Percentiles rank a stretch among this genome's conserved stretches.
Evolutionary conservation across 345 rosid species (phyloP).

Genomic region (Pseudoturritis turrita): DNA sequence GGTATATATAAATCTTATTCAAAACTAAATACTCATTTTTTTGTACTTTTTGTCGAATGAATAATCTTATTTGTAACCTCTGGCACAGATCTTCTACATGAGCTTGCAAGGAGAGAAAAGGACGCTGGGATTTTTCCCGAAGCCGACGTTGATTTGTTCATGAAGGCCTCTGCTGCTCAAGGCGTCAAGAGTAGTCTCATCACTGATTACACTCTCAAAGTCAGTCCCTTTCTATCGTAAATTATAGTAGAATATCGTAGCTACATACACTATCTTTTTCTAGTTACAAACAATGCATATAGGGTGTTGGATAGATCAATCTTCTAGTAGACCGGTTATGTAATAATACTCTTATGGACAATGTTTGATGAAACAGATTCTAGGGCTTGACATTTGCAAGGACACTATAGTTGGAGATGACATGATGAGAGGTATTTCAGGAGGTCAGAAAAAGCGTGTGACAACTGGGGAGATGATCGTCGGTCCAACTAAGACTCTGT

Average conservation of each 20-base stretch:
- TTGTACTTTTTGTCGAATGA: not conserved
- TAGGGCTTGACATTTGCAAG: slow-evolving; percentile 73
- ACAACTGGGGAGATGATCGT: slow-evolving; percentile 92
- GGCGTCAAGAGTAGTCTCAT: slow-evolving; percentile 58
- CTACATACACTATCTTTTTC: not conserved
- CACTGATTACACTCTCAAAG: slow-evolving; percentile 73
- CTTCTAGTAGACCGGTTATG: not conserved
- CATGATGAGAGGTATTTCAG: slow-evolving; percentile 73
- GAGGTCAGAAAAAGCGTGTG: slow-evolving; percentile 73
- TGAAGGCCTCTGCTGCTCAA: slow-evolving; percentile 85
- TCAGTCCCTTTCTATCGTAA: slow-evolving; percentile 11
- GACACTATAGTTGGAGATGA: slow-evolving; percentile 78
- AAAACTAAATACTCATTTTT: not conserved
- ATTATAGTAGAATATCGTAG: not conserved
- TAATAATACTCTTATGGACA: not conserved
- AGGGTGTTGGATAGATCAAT: not conserved
- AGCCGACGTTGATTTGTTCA: slow-evolving; percentile 77
- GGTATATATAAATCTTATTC: slow-evolving; percentile 47
- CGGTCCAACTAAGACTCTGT: slow-evolving; percentile 73
- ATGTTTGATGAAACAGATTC: slow-evolving; percentile 39
- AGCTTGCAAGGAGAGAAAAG: slow-evolving; percentile 81
- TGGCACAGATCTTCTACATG: slow-evolving; percentile 58
- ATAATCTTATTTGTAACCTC: not conserved
- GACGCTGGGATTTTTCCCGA: slow-evolving; percentile 79
- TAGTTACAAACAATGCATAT: not conserved